These are phyloP conservation scores for Saccharomycopsis phalli DNA, from an alignment of 1,139 yeast genomes.

Conservation along the genomic window DNA sequence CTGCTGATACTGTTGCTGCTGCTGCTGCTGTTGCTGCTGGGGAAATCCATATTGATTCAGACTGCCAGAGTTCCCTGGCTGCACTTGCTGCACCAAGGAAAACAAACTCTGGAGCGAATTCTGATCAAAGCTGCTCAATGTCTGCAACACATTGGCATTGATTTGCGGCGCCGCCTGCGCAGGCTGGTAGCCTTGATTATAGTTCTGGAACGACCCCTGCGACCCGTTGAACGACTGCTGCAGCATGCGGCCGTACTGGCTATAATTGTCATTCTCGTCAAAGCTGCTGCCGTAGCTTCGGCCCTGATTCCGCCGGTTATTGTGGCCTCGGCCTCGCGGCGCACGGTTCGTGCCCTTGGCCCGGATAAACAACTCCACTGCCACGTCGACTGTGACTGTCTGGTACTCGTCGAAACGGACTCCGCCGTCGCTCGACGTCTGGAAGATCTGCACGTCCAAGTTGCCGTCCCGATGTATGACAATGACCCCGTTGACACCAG, in stretches of 20 bases:
- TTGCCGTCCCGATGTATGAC: constrained; percentile 47
- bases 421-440: constrained; percentile 54
- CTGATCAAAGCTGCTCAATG: constrained; percentile 44
- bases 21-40: constrained; percentile 28
- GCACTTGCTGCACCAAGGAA: constrained; percentile 30
- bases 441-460: constrained; percentile 68
- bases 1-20: constrained; percentile 21
- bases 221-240: constrained; percentile 22
- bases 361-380: constrained; percentile 39
- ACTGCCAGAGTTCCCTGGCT: constrained; percentile 2
- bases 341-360: constrained; percentile 26
- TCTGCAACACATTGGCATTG: constrained; percentile 28
- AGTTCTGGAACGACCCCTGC: constrained; percentile 21
- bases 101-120: constrained; percentile 42
- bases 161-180: constrained; percentile 20
- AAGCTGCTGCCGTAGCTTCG: constrained; percentile 15
- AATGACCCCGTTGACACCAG: constrained; percentile 68
- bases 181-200: constrained; percentile 21
- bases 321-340: constrained; percentile 3
- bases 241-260: constrained; percentile 23
- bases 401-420: constrained; percentile 79
- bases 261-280: not conserved
- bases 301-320: not conserved
- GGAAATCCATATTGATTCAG: too few species aligned
- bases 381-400: constrained; percentile 54